Evolutionary conservation across 768 basidiomycete genomes (phyloP).

Genomic region (Cystobasidium tubakii): DNA sequence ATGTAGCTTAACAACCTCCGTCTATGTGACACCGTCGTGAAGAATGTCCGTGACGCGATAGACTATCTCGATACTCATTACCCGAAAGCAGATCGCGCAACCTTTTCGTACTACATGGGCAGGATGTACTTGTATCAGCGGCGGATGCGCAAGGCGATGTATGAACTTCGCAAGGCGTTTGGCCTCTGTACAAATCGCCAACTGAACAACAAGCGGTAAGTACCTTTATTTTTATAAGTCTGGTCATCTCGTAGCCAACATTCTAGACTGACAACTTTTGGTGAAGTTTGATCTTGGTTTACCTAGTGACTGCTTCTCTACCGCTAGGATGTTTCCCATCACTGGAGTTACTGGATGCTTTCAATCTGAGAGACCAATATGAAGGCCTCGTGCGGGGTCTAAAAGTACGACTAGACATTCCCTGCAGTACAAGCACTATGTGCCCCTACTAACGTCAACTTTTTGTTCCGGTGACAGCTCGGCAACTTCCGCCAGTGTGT

Average conservation of each 20-base stretch:
- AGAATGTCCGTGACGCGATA: conserved; percentile 39
- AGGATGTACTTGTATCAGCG: conserved; percentile 44
- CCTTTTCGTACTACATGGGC: conserved; percentile 44
- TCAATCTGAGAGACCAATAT: conserved; percentile 39
- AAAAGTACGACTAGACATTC: conserved; percentile 26
- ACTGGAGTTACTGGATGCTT: conserved; percentile 32
- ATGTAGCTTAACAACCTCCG: conserved; percentile 43
- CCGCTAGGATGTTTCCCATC: conserved; percentile 43
- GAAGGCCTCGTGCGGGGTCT: conserved; percentile 29
- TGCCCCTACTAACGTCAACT: too few relatives aligned
- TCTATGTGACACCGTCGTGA: conserved; percentile 45
- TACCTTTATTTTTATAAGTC: background rate
- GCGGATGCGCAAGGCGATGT: conserved; percentile 37
- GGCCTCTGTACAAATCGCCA: conserved; percentile 24
- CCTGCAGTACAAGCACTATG: too few relatives aligned
- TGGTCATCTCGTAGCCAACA: too few relatives aligned
- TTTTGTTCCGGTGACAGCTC: conserved; percentile 33
- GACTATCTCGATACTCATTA: conserved; percentile 35
- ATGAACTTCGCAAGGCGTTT: conserved; percentile 40
- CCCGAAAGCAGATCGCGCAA: conserved; percentile 40
- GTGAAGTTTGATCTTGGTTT: conserved; percentile 43
- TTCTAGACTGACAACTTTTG: background rate
- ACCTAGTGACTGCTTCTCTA: conserved; percentile 40
- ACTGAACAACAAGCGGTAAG: conserved; percentile 40
- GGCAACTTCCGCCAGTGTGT: conserved; percentile 39